Evolutionary conservation across 495 filamentous ascomycete genomes (phyloP), one percentile per base, ranked within the genome.

Genomic region (Elaphomyces granulatus): DNA sequence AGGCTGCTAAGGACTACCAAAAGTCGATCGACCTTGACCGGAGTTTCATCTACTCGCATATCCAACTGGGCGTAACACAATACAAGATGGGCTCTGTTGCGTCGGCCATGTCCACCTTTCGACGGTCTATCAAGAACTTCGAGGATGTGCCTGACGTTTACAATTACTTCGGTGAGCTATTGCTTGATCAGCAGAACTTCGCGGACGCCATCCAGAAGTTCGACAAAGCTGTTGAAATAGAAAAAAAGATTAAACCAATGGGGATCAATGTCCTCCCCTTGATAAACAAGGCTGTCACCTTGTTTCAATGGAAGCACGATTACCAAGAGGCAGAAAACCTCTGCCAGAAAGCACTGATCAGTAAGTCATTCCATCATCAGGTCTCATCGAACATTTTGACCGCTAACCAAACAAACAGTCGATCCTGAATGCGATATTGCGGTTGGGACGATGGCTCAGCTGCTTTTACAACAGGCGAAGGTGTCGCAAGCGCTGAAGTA

Each of bases 1-100:
- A 92, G 37, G 90, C 90, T 9, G 87, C 88, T 16, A 93, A 90
- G 64, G 90, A 99, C 61, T 99, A 99, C 63, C 90, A 99, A 56
- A 94, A 93, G 64, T 96, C 90, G 15, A 99, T 98, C 55, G 90
- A 96, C 50, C 75, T 98, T 30, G 90, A 98, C 69, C 66, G 71
- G 33, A 78, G 81, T 40, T 98, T 98, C 61, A 98, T 98, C 66
- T 98, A 92, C 71, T 96, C 90, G 8, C 90, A 98, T 69, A 96
- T 99, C 50, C 90, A 99, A 59, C 83, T 99, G 37, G 90, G 90
- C 63, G 90, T 99, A 31, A 99, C 90, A 34, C 90, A 99, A 63
- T 99, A 99, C 66, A 99, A 99, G 77, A 92, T 95, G 85, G 92
- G 90, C 41, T 94, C 86, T 8, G 81, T 96, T 36, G 90, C 90